Percentiles rank a stretch among this genome's conserved stretches.
These are phyloP conservation scores for Clohesyomyces aquaticus DNA, from an alignment of 495 filamentous ascomycete species.

Conservation along the genomic window DNA sequence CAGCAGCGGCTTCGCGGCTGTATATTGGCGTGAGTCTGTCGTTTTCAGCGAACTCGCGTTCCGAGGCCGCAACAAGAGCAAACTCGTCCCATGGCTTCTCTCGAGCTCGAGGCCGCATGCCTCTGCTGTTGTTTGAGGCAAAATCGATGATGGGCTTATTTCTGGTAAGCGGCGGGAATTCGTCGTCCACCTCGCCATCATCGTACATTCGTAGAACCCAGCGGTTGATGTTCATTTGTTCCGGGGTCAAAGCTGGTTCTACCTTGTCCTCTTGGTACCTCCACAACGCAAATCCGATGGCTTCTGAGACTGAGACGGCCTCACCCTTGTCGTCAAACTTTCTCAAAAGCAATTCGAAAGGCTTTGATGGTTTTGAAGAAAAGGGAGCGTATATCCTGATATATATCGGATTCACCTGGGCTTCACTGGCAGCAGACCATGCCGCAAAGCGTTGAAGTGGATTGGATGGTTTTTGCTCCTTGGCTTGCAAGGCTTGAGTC, in stretches of 20 bases:
- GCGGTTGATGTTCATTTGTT: constrained; percentile 81
- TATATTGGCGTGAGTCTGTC: constrained; percentile 72
- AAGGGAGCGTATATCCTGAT: constrained; percentile 89
- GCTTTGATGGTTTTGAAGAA: constrained; percentile 66
- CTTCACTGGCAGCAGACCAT: constrained; percentile 83
- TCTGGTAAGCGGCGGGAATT: constrained; percentile 85
- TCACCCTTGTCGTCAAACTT: constrained; percentile 72
- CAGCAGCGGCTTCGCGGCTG: constrained; percentile 59
- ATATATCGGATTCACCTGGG: constrained; percentile 67
- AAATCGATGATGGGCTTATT: constrained; percentile 81
- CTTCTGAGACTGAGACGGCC: constrained; percentile 79
- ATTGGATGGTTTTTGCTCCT: constrained; percentile 75
- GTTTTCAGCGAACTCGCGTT: constrained; percentile 77
- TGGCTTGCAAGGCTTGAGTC: constrained; percentile 72
- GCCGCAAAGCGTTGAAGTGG: constrained; percentile 84
- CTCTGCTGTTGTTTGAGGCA: constrained; percentile 84
- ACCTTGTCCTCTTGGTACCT: constrained; percentile 81
- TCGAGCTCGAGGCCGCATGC: constrained; percentile 68
- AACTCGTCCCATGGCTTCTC: constrained; percentile 93
- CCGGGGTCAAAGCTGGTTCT: constrained; percentile 68
- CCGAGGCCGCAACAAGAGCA: constrained; percentile 80
- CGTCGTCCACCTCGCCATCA: constrained; percentile 91
- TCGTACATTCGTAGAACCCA: constrained; percentile 97
- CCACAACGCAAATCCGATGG: constrained; percentile 88
- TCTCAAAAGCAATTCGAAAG: constrained; percentile 62